phyloP scores from a whole-genome alignment of 768 basidiomycete species.

The Mycena venus region DNA sequence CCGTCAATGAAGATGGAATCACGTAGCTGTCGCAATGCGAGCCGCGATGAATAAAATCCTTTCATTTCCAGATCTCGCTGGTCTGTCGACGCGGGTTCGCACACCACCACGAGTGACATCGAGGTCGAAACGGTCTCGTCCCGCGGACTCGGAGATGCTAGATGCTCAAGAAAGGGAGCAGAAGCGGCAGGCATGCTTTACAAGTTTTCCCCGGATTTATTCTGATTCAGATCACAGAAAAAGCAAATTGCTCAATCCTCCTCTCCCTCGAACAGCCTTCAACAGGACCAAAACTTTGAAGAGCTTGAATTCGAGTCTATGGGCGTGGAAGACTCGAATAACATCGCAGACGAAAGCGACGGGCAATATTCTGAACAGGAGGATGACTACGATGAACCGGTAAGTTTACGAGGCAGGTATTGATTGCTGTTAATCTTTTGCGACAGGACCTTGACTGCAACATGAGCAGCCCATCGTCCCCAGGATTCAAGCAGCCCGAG shows the following conservation, averaged over 20 bases:
- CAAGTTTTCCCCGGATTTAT: background rate
- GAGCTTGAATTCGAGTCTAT: constrained; percentile 2
- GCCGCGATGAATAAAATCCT: constrained; percentile 57
- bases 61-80: constrained; percentile 59
- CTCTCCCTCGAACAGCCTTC: background rate
- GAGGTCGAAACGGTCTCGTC: constrained; percentile 6
- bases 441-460: background rate
- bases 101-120: background rate
- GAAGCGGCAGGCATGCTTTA: constrained; percentile 13
- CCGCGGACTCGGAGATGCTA: background rate
- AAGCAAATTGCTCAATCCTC: background rate
- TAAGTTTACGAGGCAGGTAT: background rate
- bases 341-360: background rate
- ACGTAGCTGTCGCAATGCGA: constrained; percentile 51
- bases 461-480: background rate
- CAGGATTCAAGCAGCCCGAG: background rate
- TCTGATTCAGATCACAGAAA: constrained; percentile 3
- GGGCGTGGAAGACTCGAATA: constrained; percentile 5
- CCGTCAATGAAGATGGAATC: background rate
- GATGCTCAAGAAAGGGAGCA: background rate
- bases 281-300: background rate
- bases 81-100: constrained; percentile 40
- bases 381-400: background rate
- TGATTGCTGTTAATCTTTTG: background rate
- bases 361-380: background rate